phyloP scores from a whole-genome alignment of 768 basidiomycete genomes.

The Clavulina sp. region DNA sequence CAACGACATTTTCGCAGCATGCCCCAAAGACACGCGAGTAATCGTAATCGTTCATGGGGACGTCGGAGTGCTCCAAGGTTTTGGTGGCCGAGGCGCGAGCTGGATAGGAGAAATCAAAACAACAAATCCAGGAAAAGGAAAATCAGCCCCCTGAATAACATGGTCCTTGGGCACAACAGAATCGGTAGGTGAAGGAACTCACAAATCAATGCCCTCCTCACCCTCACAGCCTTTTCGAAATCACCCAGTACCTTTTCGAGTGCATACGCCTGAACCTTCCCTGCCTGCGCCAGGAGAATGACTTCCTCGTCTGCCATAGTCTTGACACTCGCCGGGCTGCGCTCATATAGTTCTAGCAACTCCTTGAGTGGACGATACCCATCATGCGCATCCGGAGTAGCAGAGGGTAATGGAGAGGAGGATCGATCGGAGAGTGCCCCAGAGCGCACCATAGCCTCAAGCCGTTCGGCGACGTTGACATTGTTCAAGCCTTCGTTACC shows the following conservation, averaged over 20 bases:
- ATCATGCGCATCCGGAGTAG: background rate
- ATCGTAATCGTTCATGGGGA: constrained; percentile 78
- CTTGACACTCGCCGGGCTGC: constrained; percentile 31
- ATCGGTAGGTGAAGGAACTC: constrained; percentile 21
- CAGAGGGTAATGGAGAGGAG: too few species aligned
- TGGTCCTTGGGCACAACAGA: background rate
- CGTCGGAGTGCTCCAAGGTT: constrained; percentile 64
- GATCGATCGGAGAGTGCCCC: too few species aligned
- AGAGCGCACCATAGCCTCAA: background rate
- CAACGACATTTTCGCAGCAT: constrained; percentile 97
- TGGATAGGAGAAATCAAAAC: constrained; percentile 16
- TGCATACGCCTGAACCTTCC: constrained; percentile 89
- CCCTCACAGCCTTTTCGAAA: constrained; percentile 66
- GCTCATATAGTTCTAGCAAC: constrained; percentile 60
- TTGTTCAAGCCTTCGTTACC: too few species aligned
- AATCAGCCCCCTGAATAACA: constrained; percentile 1
- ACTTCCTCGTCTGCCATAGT: constrained; percentile 83
- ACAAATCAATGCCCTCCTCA: constrained; percentile 85
- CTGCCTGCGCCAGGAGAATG: constrained; percentile 68
- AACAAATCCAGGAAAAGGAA: background rate
- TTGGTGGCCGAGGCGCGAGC: constrained; percentile 73
- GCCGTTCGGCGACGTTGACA: background rate
- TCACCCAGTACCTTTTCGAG: constrained; percentile 90
- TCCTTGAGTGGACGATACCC: constrained; percentile 45
- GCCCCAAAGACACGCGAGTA: constrained; percentile 88